Evolutionary conservation across 331 rosid species (phyloP).

Genomic region (Erythrophleum ivorense): DNA sequence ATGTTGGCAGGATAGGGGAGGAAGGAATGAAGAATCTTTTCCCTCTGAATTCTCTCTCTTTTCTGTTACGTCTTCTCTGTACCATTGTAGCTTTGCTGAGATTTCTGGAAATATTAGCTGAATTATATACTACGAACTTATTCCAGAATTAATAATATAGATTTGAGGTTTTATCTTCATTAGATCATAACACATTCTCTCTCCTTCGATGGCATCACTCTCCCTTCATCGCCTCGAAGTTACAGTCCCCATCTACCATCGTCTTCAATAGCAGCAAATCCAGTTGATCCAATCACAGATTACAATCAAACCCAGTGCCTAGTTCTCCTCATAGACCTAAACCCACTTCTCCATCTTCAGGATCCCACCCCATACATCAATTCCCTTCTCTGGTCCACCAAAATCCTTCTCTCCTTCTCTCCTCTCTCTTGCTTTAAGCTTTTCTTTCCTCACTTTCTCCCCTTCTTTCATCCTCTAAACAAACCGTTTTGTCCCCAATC

Average conservation of each 20-base stretch:
- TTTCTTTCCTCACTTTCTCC: slow-evolving; percentile 88
- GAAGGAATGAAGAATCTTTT: no score
- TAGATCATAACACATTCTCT: no score
- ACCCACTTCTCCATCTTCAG: slow-evolving; percentile 53
- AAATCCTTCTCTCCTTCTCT: slow-evolving; percentile 61
- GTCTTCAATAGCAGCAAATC: slow-evolving; percentile 1
- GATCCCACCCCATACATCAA: slow-evolving; percentile 41
- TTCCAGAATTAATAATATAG: no score
- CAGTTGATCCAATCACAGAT: slow-evolving; percentile 42
- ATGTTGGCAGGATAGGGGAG: no score
- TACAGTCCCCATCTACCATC: not conserved
- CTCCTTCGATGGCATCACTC: not conserved
- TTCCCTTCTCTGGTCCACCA: slow-evolving; percentile 45
- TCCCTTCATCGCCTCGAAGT: not conserved
- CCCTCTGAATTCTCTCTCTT: no score
- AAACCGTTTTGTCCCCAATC: slow-evolving; percentile 41
- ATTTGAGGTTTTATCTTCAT: no score
- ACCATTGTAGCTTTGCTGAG: no score
- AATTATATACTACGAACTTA: no score
- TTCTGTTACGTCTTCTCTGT: no score
- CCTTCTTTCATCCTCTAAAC: slow-evolving; percentile 61
- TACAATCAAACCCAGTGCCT: slow-evolving; percentile 64
- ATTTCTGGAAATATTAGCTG: no score
- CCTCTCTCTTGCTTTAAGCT: slow-evolving; percentile 64
- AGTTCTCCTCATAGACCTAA: slow-evolving; percentile 67